Evolutionary conservation across 495 filamentous ascomycete species (phyloP), one percentile per base, ranked within the genome.

Genomic region (Xylaria longipes): DNA sequence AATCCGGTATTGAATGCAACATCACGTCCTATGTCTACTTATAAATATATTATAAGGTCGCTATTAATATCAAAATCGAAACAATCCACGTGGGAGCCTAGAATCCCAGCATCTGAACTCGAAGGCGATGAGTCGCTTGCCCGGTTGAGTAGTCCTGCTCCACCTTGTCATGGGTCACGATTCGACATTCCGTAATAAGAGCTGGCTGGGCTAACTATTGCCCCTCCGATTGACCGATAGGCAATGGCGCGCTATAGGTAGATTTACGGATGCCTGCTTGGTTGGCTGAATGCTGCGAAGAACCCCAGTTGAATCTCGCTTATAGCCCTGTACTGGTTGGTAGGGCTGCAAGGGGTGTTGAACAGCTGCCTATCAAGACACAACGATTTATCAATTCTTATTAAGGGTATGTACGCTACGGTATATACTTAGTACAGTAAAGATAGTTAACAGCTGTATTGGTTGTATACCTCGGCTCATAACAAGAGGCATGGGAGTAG

Each of bases 341-440:
- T 69, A 69, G 65, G 65, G 65, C 65, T 69, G 67, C 56, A 48
- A 29, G 56, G 54, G 15, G n/a, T 3, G n/a, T 20, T 31, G 22
- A 17, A 45, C 15, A 57, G 14, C 39, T 46, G 39, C 58, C 58
- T 62, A 62, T 62, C 37, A 41, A n/a, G 35, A 25, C 25, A n/a
- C 9, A 22, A n/a, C 35, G 22, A 7, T 15, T 64, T 7, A 12
- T 15, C 25, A 64, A 22, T 27, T 6, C 33, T 61, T 45, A 43
- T 63, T 46, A 20, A 45, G 46, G 22, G 37, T 43, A n/a, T 14
- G 14, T 27, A 22, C 14, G 29, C 58, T 60, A 35, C 1, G 15
- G 41, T 43, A 43, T 17, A 43, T 17, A 14, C 14, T n/a, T n/a
- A 43, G 41, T 43, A 14, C 14, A 43, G 14, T 2, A 3, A 9